phyloP scores from a whole-genome alignment of 768 basidiomycete genomes.

The Leccinum olivaceopallidum region DNA sequence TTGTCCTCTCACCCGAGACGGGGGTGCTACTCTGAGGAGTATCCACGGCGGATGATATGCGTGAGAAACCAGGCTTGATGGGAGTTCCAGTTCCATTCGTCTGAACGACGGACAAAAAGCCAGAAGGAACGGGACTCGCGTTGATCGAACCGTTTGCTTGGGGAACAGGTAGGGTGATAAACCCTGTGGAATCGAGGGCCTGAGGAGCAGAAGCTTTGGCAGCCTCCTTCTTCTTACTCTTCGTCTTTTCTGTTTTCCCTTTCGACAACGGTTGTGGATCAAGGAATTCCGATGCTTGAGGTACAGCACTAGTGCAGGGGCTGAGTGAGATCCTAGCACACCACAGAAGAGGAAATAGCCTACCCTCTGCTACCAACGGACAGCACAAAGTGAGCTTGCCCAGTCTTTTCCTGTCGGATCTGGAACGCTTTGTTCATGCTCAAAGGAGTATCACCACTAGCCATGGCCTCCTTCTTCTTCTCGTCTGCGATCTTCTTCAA shows the following conservation, averaged over 20 bases:
- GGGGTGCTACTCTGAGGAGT: constrained; percentile 48
- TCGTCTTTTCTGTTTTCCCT: constrained; percentile 79
- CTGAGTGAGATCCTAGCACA: constrained; percentile 5
- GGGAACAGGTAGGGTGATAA: constrained; percentile 73
- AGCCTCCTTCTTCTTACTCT: constrained; percentile 75
- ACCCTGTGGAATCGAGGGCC: constrained; percentile 52
- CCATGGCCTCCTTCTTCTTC: constrained; percentile 92
- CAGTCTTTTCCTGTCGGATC: constrained; percentile 88
- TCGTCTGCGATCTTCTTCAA: constrained; percentile 98
- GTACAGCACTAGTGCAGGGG: constrained; percentile 64
- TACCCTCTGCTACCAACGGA: constrained; percentile 93
- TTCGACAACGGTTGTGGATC: constrained; percentile 81
- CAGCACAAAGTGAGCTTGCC: constrained; percentile 94
- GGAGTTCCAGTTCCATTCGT: constrained; percentile 54
- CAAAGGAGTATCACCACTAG: constrained; percentile 90
- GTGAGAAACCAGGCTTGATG: constrained; percentile 67
- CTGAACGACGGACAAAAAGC: constrained; percentile 30
- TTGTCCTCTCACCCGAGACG: constrained; percentile 64
- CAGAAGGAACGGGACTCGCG: constrained; percentile 48
- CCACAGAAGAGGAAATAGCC: constrained; percentile 25
- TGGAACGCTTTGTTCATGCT: constrained; percentile 96
- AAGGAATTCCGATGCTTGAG: constrained; percentile 80
- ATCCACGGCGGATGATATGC: constrained; percentile 59
- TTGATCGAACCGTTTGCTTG: constrained; percentile 40
- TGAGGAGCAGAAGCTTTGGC: constrained; percentile 50